Evolutionary conservation across 106 monocot species (phyloP).

Genomic region (Narthecium ossifragum): DNA sequence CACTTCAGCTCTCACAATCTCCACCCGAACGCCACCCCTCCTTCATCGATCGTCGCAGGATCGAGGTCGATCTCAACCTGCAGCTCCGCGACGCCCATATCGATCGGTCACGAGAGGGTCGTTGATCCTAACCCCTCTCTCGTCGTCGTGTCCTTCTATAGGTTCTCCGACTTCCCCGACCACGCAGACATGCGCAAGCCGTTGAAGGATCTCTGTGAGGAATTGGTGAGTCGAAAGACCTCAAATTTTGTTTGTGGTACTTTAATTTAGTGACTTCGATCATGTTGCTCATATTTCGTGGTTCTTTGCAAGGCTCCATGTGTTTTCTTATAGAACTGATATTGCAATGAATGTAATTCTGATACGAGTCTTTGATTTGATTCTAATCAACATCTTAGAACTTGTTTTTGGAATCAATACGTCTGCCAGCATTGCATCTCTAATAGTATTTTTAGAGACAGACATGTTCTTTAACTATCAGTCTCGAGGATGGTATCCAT

Average conservation of each 20-base stretch:
- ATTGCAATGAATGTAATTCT: too few species aligned
- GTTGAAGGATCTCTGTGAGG: conserved; percentile 72
- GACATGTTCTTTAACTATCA: too few species aligned
- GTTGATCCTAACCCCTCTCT: conserved; percentile 12
- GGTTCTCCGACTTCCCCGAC: conserved; percentile 80
- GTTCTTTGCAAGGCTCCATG: neutral
- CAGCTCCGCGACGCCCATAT: neutral
- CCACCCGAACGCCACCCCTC: neutral
- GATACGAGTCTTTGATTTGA: too few species aligned
- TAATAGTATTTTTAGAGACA: too few species aligned
- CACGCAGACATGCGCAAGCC: conserved; percentile 57
- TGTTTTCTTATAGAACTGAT: too few species aligned
- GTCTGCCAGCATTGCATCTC: too few species aligned
- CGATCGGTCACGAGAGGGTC: neutral
- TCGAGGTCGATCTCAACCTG: neutral
- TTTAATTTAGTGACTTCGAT: too few species aligned
- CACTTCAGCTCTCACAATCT: neutral
- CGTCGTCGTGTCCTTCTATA: conserved; percentile 89
- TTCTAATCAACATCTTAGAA: too few species aligned
- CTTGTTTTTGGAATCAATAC: too few species aligned
- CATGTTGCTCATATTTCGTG: neutral
- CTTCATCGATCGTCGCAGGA: too few species aligned
- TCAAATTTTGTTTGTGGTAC: neutral
- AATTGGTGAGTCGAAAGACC: conserved; percentile 39
- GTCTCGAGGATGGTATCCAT: too few species aligned